These are phyloP conservation scores for Ettlia oleoabundans DNA, from an alignment of 139 green algal genomes.

Conservation along the genomic window DNA sequence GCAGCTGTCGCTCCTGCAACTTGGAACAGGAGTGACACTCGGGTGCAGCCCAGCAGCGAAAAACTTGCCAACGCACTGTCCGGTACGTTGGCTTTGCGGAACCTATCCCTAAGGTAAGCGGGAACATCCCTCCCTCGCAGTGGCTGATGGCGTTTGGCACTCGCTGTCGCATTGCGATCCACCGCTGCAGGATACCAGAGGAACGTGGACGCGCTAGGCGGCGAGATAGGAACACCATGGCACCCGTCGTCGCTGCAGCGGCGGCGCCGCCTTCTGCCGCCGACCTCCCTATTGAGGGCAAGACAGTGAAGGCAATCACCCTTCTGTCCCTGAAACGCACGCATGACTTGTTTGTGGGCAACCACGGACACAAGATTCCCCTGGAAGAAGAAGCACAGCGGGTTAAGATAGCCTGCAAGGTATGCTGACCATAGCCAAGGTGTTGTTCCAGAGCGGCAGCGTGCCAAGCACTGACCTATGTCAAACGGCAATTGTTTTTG, in stretches of 20 bases:
- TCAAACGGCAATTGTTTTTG: not conserved
- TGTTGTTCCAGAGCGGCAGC: not conserved
- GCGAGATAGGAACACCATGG: too few species aligned
- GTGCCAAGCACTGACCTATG: not conserved
- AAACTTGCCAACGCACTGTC: too few species aligned
- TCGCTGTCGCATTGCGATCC: too few species aligned
- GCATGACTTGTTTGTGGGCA: constrained; percentile 84
- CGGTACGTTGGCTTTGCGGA: too few species aligned
- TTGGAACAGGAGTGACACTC: too few species aligned
- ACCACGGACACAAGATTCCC: constrained; percentile 59
- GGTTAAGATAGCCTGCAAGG: constrained; percentile 77
- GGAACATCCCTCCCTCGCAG: too few species aligned
- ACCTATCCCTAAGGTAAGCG: too few species aligned
- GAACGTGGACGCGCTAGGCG: too few species aligned
- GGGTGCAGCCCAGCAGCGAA: too few species aligned
- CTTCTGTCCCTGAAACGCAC: constrained; percentile 84
- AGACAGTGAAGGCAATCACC: constrained; percentile 81
- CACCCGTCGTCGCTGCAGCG: not conserved
- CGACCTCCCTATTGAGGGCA: constrained; percentile 75
- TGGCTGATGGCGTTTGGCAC: too few species aligned
- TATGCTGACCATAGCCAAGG: constrained; percentile 16
- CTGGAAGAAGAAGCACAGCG: constrained; percentile 74
- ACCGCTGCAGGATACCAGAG: too few species aligned
- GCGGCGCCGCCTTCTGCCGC: not conserved
- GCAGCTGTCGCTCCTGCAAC: too few species aligned